phyloP scores from a whole-genome alignment of 495 filamentous ascomycete genomes.

The Tuber melanosporum region DNA sequence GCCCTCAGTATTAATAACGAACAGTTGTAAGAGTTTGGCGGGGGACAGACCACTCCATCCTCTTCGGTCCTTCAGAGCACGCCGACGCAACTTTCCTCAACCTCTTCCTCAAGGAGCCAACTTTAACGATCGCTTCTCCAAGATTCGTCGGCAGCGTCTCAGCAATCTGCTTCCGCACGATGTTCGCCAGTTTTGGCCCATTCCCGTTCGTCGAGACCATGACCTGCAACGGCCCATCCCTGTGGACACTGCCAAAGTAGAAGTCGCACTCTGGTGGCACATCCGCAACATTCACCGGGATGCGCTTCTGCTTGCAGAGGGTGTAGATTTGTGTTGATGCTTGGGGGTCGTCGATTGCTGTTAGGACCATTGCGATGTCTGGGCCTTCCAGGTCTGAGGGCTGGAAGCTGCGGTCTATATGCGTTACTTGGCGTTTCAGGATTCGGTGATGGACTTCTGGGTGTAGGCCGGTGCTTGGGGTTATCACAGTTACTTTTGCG shows the following conservation, averaged over 20 bases:
- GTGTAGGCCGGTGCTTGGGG: constrained; percentile 71
- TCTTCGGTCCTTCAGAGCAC: constrained; percentile 67
- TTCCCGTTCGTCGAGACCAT: constrained; percentile 99
- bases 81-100: constrained; percentile 68
- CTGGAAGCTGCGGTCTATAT: constrained; percentile 74
- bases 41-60: constrained; percentile 75
- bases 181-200: constrained; percentile 81
- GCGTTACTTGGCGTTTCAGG: constrained; percentile 61
- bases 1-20: background rate
- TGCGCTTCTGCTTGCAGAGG: constrained; percentile 73
- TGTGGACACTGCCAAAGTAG: constrained; percentile 91
- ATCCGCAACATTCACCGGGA: constrained; percentile 92
- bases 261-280: constrained; percentile 97
- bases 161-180: constrained; percentile 78
- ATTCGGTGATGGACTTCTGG: constrained; percentile 80
- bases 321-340: constrained; percentile 84
- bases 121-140: constrained; percentile 73
- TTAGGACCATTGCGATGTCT: constrained; percentile 73
- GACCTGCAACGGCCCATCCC: constrained; percentile 90
- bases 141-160: constrained; percentile 64
- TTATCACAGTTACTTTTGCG: constrained; percentile 77
- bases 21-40: background rate
- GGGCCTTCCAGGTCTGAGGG: constrained; percentile 66
- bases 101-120: constrained; percentile 72
- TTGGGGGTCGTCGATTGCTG: constrained; percentile 83